These are phyloP conservation scores for Phytophthora macrochlamydospora DNA, from an alignment of 352 stramenopile genomes.

Conservation along the genomic window DNA sequence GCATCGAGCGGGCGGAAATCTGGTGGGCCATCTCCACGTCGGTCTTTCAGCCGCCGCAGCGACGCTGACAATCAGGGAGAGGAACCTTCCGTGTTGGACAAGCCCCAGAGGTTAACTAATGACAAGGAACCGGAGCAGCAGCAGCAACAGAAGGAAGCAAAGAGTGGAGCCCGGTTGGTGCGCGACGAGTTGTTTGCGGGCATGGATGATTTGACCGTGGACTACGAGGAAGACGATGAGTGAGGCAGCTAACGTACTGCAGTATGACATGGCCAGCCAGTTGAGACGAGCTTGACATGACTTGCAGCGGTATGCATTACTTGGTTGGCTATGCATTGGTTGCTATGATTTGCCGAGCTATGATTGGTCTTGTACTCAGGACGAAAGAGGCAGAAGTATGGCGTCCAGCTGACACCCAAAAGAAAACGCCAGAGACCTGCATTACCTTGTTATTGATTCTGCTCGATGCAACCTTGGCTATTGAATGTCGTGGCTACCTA, in stretches of 20 bases:
- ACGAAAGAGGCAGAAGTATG: slow-evolving; percentile 22
- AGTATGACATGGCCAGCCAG: slow-evolving; percentile 11
- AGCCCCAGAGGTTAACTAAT: slow-evolving; percentile 23
- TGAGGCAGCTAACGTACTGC: slow-evolving; percentile 25
- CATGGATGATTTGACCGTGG: slow-evolving; percentile 81
- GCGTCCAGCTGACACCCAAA: slow-evolving; percentile 12
- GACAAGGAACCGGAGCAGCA: slow-evolving; percentile 34
- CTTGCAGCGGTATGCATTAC: slow-evolving; percentile 25
- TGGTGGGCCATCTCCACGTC: slow-evolving; percentile 29
- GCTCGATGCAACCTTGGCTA: slow-evolving; percentile 31
- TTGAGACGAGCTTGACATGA: slow-evolving; percentile 9
- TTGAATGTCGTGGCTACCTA: slow-evolving; percentile 33
- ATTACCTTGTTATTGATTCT: slow-evolving; percentile 55
- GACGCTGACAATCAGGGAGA: slow-evolving; percentile 27
- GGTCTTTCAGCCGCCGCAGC: slow-evolving; percentile 33
- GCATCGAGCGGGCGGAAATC: slow-evolving; percentile 35
- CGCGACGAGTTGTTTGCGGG: slow-evolving; percentile 57
- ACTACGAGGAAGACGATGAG: slow-evolving; percentile 85
- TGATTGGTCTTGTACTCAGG: slow-evolving; percentile 14
- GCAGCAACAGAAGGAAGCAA: slow-evolving; percentile 37
- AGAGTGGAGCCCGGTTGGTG: slow-evolving; percentile 34
- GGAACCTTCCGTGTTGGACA: slow-evolving; percentile 25
- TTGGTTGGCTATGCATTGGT: slow-evolving; percentile 28
- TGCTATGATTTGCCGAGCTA: slow-evolving; percentile 31
- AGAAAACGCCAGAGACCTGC: slow-evolving; percentile 23